A percentile compares a stretch with the other conserved stretches of the same genome.
Evolutionary conservation across 768 basidiomycete species (phyloP).

Genomic region (Tylopilus cervinicoccineus): DNA sequence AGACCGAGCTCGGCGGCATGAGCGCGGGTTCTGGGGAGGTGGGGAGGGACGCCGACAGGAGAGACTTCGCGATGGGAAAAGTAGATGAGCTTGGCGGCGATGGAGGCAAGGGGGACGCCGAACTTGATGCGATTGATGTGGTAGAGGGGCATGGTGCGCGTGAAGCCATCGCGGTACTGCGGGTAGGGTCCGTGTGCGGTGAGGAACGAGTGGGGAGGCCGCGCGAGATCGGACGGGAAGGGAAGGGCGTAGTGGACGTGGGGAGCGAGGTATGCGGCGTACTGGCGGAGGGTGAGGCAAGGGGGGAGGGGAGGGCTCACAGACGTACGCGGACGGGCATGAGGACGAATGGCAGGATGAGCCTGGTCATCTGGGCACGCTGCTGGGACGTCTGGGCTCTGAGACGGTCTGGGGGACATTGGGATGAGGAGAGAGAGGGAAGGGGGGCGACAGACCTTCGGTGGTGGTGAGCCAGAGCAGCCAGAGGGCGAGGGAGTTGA

Average conservation of each 20-base stretch:
- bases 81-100: conserved; percentile 62
- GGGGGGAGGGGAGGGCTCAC: background rate
- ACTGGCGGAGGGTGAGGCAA: conserved; percentile 32
- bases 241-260: conserved; percentile 59
- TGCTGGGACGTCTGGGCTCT: conserved; percentile 23
- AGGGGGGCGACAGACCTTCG: conserved; percentile 35
- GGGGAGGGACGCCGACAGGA: conserved; percentile 40
- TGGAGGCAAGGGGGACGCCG: conserved; percentile 43
- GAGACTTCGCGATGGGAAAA: conserved; percentile 52
- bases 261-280: conserved; percentile 55
- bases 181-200: conserved; percentile 47
- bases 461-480: conserved; percentile 59
- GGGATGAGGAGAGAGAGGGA: conserved; percentile 8
- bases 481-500: conserved; percentile 57
- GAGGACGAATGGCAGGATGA: conserved; percentile 45
- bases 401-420: conserved; percentile 27
- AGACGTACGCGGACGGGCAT: conserved; percentile 45
- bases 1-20: conserved; percentile 26
- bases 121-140: conserved; percentile 26
- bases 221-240: conserved; percentile 23
- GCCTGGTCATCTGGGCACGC: conserved; percentile 28
- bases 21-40: conserved; percentile 31
- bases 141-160: conserved; percentile 29
- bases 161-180: conserved; percentile 37
- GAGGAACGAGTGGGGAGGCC: conserved; percentile 27